Evolutionary conservation across 768 basidiomycete species (phyloP).

Genomic region (Leccinum boreale): DNA sequence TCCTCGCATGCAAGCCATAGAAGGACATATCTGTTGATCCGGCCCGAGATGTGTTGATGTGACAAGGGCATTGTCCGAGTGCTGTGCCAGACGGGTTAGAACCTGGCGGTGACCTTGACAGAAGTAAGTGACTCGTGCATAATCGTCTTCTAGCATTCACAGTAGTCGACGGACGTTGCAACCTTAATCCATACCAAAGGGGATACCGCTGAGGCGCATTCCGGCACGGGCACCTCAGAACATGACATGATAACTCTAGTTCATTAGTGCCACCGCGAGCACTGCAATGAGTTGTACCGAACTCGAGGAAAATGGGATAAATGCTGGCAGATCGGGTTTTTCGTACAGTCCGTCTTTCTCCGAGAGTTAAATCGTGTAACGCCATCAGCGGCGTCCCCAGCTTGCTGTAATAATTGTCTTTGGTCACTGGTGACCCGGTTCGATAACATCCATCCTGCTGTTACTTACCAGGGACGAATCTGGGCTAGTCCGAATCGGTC

Average conservation of each 20-base stretch:
- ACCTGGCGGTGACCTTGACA: background rate
- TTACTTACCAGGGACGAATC: background rate
- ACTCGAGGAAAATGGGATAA: background rate
- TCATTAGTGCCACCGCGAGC: background rate
- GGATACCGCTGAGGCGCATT: background rate
- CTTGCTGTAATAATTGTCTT: background rate
- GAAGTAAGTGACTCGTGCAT: background rate
- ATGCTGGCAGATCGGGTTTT: background rate
- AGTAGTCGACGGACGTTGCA: background rate
- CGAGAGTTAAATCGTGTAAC: background rate
- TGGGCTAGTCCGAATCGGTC: background rate
- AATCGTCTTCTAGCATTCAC: background rate
- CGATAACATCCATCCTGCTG: background rate
- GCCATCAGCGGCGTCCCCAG: background rate
- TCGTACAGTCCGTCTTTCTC: background rate
- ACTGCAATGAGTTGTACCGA: background rate
- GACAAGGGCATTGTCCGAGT: background rate
- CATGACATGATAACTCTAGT: background rate
- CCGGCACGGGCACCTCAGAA: background rate
- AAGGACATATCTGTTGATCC: background rate
- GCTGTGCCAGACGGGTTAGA: background rate
- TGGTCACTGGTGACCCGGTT: constrained; percentile 3
- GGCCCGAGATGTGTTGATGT: background rate
- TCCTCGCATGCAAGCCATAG: background rate
- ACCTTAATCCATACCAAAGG: constrained; percentile 6